Evolutionary conservation across 768 basidiomycete species (phyloP).

Genomic region (Crucibulum laeve): DNA sequence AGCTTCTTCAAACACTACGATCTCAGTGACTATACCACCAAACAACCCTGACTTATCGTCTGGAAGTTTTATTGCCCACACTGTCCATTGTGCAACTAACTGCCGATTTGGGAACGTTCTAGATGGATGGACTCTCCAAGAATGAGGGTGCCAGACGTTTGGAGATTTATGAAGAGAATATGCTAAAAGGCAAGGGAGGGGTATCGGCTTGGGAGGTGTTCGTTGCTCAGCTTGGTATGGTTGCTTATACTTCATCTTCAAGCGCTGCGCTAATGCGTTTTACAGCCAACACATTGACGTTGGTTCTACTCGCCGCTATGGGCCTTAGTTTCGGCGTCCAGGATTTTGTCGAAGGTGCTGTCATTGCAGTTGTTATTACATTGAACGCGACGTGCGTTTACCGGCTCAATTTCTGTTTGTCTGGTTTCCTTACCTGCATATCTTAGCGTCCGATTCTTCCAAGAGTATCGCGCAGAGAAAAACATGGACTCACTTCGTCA

Average conservation of each 20-base stretch:
- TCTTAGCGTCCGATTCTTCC: conserved; percentile 35
- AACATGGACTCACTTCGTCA: conserved; percentile 20
- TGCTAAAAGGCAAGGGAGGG: conserved; percentile 26
- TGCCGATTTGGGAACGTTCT: conserved; percentile 26
- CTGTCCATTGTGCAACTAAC: conserved; percentile 20
- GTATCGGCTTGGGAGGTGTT: conserved; percentile 30
- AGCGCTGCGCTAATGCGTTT: neutral
- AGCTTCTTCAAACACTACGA: conserved; percentile 23
- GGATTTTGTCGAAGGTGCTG: conserved; percentile 50
- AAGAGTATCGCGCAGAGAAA: conserved; percentile 46
- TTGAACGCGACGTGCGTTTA: conserved; percentile 37
- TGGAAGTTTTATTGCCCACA: conserved; percentile 26
- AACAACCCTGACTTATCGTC: conserved; percentile 24
- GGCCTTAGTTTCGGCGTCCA: conserved; percentile 51
- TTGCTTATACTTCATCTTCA: neutral
- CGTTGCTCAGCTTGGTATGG: conserved; percentile 28
- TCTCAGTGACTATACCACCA: conserved; percentile 27
- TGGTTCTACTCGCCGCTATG: conserved; percentile 33
- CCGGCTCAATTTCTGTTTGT: conserved; percentile 5
- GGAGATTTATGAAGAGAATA: conserved; percentile 25
- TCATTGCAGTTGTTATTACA: conserved; percentile 38
- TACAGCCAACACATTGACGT: conserved; percentile 36
- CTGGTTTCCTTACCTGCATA: neutral
- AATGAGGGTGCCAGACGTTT: conserved; percentile 29
- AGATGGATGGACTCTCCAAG: conserved; percentile 28